Base-by-base conservation (phyloP, 768 basidiomycete species). In the Naganishia friedmannii region DNA sequence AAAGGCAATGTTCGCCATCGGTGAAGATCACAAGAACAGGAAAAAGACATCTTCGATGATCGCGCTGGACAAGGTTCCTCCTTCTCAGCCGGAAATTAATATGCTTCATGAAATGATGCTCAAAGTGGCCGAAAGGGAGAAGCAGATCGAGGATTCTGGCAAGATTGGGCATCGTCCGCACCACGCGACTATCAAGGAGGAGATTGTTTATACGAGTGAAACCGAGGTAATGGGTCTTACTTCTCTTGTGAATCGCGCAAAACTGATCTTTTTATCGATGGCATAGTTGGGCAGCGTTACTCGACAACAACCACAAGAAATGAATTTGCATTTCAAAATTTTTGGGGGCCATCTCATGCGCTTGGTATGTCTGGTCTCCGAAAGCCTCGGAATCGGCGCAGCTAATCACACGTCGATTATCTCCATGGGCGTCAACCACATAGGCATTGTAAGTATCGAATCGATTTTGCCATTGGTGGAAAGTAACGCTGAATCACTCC, bases 221-320 rank as follows among this genome's bases (percentile, higher is more conserved):
- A 91, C 90, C 0, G 83, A 84, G 66, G 79, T 89, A 28, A 88
- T 79, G 86, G 2, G 86, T 74, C 86, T 85, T 26, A 29, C 85
- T 45, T 42, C 17, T 13, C 6, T 31, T 21, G 54, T 15, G 34
- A 55, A 1, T 3, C 12, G 23, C 19, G 2, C 51, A 32, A 19
- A 13, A 13, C 39, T 26, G 46, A 39, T 53, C 13, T 8, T 28
- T 55, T 3, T 37, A 37, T 12, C 32, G 12, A 21, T 57, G 56
- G 46, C 23, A 32, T 51, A 65, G 77, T 66, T 76, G 17, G 71
- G 72, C 31, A 73, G 73, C 17, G 79, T 80, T 1, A 78, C 89
- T 84, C 81, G 91, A 32, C 91, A 91, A 89, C 90, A 91, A 77
- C 90, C 90, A 0, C 90, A 91, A 81, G 90, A 90, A 77, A 85